Conservation (phyloP, 2,329 filamentous ascomycete species). For the Colletotrichum camelliae region DNA sequence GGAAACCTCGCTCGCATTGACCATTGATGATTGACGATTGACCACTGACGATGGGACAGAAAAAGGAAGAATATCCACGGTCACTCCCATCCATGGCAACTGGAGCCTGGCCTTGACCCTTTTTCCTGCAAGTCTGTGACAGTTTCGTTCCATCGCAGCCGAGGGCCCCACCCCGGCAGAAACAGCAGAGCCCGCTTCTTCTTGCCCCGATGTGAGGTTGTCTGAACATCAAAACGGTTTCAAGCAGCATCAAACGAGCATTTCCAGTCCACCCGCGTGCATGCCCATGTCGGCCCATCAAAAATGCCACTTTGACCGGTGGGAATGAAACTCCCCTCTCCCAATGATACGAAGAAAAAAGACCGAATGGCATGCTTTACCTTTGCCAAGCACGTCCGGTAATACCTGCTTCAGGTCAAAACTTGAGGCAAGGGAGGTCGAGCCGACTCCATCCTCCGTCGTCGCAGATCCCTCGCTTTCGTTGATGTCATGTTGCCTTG, state of each 20-base stretch:
- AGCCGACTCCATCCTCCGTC: background rate
- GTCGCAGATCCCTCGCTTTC: constrained; percentile 3
- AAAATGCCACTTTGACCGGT: background rate
- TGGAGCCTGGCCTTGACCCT: background rate
- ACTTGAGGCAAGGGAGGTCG: background rate
- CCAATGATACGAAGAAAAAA: background rate
- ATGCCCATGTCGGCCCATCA: background rate
- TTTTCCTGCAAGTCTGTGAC: background rate
- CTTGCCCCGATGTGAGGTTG: constrained; percentile 12
- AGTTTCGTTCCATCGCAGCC: constrained; percentile 10
- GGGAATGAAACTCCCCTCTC: background rate
- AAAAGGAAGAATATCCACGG: background rate
- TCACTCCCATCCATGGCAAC: background rate
- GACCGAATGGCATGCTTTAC: background rate
- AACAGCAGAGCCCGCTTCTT: constrained; percentile 8
- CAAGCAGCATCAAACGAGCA: background rate
- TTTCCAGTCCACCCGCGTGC: background rate
- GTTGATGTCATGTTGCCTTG: constrained; percentile 2
- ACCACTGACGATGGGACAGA: background rate
- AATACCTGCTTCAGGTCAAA: constrained; percentile 1
- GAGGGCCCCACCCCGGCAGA: constrained; percentile 10
- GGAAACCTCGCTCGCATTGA: background rate
- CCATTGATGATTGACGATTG: background rate
- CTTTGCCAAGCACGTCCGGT: constrained; percentile 1
- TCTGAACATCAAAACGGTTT: constrained; percentile 18